Percentiles rank a stretch among this genome's conserved stretches.
Conservation (phyloP, 345 rosid species). For the Acer saccharum region DNA sequence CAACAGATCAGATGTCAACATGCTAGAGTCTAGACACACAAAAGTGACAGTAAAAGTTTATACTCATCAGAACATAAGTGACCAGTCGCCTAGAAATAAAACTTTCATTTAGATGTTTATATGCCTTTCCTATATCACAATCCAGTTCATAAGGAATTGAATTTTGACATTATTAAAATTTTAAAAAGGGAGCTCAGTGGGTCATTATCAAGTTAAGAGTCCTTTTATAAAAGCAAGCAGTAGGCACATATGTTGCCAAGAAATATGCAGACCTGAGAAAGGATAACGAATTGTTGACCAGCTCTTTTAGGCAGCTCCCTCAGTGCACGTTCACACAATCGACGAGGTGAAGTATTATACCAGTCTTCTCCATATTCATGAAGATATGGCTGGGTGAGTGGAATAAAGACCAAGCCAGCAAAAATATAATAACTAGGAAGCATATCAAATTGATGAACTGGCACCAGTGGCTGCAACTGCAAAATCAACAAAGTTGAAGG, state of each 20-base stretch:
- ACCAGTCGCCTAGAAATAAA: not conserved
- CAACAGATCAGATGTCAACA: not conserved
- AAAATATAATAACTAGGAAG: conserved; percentile 92
- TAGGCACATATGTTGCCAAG: not conserved
- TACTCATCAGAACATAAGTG: not conserved
- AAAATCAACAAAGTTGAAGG: conserved; percentile 19
- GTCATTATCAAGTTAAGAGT: not conserved
- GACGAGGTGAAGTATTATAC: conserved; percentile 85
- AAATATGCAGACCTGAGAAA: conserved; percentile 69
- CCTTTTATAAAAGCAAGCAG: not conserved
- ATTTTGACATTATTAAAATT: not conserved
- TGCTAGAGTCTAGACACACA: not conserved
- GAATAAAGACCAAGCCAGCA: conserved; percentile 87
- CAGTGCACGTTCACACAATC: conserved; percentile 75
- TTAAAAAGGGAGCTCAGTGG: not conserved
- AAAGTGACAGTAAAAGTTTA: not conserved
- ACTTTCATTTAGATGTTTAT: not conserved
- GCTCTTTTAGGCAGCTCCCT: conserved; percentile 72
- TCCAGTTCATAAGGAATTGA: not conserved
- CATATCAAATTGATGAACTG: conserved; percentile 85
- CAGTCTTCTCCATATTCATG: conserved; percentile 95
- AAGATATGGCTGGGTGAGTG: conserved; percentile 88
- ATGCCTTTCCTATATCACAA: not conserved
- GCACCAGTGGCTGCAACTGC: conserved; percentile 87
- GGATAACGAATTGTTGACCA: conserved; percentile 78